Evolutionary conservation across 495 filamentous ascomycete species (phyloP).

Genomic region (Xylaria flabelliformis): DNA sequence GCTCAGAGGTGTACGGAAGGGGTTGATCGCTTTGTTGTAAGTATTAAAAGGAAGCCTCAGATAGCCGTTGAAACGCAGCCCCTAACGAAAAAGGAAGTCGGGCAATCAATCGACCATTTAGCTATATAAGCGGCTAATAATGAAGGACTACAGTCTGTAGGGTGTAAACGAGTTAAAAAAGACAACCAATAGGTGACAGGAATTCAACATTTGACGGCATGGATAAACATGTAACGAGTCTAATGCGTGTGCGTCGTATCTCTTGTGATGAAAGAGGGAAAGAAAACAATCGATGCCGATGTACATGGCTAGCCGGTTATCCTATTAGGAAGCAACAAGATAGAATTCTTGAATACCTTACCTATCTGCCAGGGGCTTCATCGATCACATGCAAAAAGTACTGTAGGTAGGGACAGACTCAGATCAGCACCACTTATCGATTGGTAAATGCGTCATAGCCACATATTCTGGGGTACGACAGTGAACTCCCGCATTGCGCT

Average conservation of each 20-base stretch:
- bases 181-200: too few species aligned
- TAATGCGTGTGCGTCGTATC: background rate
- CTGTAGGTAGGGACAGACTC: background rate
- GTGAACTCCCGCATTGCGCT: constrained; percentile 9
- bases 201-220: background rate
- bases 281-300: background rate
- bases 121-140: too few species aligned
- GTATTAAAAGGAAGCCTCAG: too few species aligned
- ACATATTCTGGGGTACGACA: constrained; percentile 22
- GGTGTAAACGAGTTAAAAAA: too few species aligned
- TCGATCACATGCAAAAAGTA: constrained; percentile 25
- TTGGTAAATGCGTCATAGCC: constrained; percentile 15
- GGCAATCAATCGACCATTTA: too few species aligned
- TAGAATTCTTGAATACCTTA: background rate
- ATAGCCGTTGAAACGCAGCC: too few species aligned
- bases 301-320: background rate
- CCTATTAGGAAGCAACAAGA: background rate
- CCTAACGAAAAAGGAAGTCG: too few species aligned
- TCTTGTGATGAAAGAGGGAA: background rate
- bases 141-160: too few species aligned
- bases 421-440: constrained; percentile 5
- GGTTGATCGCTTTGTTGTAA: too few species aligned
- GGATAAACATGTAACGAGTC: background rate
- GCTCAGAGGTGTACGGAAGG: too few species aligned
- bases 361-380: background rate